Evolutionary conservation across 2,329 filamentous ascomycete genomes (phyloP).

Genomic region (Cercospora nicotianae): DNA sequence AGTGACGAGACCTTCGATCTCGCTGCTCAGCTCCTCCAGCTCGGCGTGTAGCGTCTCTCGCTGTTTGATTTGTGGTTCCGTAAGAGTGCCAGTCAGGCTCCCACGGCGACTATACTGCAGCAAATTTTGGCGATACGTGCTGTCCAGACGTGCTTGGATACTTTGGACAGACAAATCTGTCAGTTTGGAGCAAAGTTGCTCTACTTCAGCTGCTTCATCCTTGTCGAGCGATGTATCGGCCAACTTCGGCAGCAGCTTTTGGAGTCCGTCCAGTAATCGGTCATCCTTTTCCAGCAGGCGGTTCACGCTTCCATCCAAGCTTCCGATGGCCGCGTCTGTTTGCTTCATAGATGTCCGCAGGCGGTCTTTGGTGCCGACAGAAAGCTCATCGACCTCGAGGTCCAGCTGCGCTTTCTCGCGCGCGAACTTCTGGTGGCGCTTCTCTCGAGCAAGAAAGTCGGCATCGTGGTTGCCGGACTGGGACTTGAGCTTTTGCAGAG

Average conservation of each 20-base stretch:
- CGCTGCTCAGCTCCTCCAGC: conserved; percentile 67
- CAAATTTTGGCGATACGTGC: conserved; percentile 47
- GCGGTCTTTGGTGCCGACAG: conserved; percentile 35
- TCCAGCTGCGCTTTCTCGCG: conserved; percentile 48
- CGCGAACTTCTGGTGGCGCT: conserved; percentile 29
- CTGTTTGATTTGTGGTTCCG: conserved; percentile 28
- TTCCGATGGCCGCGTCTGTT: conserved; percentile 46
- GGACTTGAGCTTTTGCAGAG: conserved; percentile 56
- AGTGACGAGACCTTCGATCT: conserved; percentile 67
- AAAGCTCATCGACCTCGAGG: conserved; percentile 39
- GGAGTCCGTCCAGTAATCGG: conserved; percentile 62
- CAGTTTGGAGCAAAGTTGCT: conserved; percentile 55
- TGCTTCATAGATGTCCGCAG: conserved; percentile 51
- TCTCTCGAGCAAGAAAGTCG: conserved; percentile 8
- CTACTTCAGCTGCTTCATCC: conserved; percentile 51
- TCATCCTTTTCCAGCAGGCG: conserved; percentile 57
- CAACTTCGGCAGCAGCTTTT: conserved; percentile 65
- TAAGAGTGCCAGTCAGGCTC: conserved; percentile 28
- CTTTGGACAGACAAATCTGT: conserved; percentile 43
- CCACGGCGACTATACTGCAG: conserved; percentile 8
- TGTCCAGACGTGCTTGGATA: conserved; percentile 50
- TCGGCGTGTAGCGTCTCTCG: conserved; percentile 59
- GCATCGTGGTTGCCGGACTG: conserved; percentile 34
- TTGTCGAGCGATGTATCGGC: conserved; percentile 50
- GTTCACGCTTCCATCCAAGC: conserved; percentile 53